Percentiles rank a stretch among this genome's conserved stretches.
phyloP scores from a whole-genome alignment of 805 yeast species.

The Candida qinlingensis region DNA sequence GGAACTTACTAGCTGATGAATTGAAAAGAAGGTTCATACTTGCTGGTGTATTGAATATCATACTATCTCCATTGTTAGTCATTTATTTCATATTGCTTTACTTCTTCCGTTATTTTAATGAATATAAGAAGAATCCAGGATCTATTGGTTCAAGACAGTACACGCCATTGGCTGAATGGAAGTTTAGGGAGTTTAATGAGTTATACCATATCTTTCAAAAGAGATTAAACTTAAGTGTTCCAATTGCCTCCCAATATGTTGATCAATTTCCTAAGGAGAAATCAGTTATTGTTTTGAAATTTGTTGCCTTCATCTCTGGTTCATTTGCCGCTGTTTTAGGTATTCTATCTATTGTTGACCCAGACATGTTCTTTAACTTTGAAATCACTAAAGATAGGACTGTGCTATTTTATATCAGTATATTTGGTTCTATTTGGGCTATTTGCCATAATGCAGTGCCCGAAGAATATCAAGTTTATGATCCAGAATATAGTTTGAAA shows the following conservation, averaged over 20 bases:
- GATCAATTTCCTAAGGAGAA: slow-evolving; percentile 88
- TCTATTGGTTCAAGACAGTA: slow-evolving; percentile 79
- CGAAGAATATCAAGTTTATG: slow-evolving; percentile 68
- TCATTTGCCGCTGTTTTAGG: slow-evolving; percentile 88
- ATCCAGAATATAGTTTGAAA: slow-evolving; percentile 82
- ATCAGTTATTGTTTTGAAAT: slow-evolving; percentile 48
- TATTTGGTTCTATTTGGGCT: slow-evolving; percentile 87
- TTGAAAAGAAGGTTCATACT: slow-evolving; percentile 73
- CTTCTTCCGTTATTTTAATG: slow-evolving; percentile 89
- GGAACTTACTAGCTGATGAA: slow-evolving; percentile 62
- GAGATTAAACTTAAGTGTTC: slow-evolving; percentile 70
- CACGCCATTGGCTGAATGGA: slow-evolving; percentile 95
- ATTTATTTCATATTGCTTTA: slow-evolving; percentile 76
- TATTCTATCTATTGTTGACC: slow-evolving; percentile 70
- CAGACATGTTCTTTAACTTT: slow-evolving; percentile 85
- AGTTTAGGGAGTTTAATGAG: slow-evolving; percentile 89
- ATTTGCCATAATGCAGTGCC: slow-evolving; percentile 67
- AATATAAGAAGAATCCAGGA: slow-evolving; percentile 83
- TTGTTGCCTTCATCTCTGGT: slow-evolving; percentile 73
- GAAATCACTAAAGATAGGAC: slow-evolving; percentile 80
- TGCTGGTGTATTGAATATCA: slow-evolving; percentile 80
- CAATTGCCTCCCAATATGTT: slow-evolving; percentile 76
- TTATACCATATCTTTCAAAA: slow-evolving; percentile 81
- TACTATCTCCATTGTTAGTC: slow-evolving; percentile 82
- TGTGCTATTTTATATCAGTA: slow-evolving; percentile 79